Conservation (phyloP, 176 grass and related monocot species). For the Avena insularis region DNA sequence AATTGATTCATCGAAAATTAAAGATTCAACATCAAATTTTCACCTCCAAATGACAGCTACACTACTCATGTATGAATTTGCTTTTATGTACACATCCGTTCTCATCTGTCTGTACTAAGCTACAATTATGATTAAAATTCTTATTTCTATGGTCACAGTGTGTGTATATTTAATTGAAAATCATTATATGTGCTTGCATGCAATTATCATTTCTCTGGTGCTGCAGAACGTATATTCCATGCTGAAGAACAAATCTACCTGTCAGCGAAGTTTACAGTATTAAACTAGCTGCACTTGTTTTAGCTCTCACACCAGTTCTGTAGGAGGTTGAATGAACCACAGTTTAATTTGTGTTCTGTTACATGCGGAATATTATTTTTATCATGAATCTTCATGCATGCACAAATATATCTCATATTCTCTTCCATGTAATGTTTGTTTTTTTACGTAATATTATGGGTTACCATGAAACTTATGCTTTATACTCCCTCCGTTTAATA, state of each 20-base stretch:
- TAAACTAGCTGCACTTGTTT: constrained; percentile 2
- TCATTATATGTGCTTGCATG: constrained; percentile 7
- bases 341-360: constrained; percentile 16
- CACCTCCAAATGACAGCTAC: constrained; percentile 87
- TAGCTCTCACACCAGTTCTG: background rate
- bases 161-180: constrained; percentile 17
- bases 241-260: background rate
- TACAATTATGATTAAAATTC: constrained; percentile 23
- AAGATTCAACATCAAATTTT: constrained; percentile 79
- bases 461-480: background rate
- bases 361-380: background rate
- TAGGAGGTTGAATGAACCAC: constrained; percentile 1
- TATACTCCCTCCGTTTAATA: background rate
- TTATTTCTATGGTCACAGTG: constrained; percentile 11
- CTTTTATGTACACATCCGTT: constrained; percentile 2
- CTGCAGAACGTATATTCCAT: background rate
- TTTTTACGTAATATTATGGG: background rate
- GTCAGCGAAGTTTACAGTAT: background rate
- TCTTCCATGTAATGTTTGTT: constrained; percentile 1
- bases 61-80: constrained; percentile 80
- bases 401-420: constrained; percentile 17
- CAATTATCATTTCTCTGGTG: constrained; percentile 15
- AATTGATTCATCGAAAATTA: constrained; percentile 83
- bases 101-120: constrained; percentile 11
- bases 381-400: background rate